Percentiles rank a stretch among this genome's conserved stretches.
These are phyloP conservation scores for Euphrasia confusa DNA, from an alignment of 257 asterid genomes.

Conservation along the genomic window DNA sequence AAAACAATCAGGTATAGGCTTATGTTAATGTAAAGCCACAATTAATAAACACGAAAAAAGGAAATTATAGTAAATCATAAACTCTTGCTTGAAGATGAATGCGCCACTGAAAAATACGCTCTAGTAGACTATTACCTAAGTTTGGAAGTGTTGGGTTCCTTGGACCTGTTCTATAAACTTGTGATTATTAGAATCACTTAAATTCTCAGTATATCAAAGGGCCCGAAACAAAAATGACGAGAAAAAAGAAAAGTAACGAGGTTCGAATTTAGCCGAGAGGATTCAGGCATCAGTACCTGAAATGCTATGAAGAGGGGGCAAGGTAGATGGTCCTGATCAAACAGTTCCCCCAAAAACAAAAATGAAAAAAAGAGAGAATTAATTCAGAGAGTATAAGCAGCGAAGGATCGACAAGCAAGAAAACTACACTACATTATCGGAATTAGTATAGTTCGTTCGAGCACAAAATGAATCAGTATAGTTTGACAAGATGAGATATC, in stretches of 20 bases:
- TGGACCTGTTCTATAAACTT: not conserved
- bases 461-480: too few species aligned
- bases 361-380: too few species aligned
- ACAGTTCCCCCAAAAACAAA: slow-evolving; percentile 28
- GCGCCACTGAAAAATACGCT: not conserved
- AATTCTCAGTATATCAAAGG: not conserved
- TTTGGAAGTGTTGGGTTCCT: not conserved
- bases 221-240: not conserved
- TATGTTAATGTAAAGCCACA: not conserved
- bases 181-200: not conserved
- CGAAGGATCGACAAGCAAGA: not conserved
- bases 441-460: not conserved
- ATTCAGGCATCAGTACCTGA: slow-evolving; percentile 35
- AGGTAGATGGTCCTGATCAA: slow-evolving; percentile 45
- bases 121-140: not conserved
- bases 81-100: not conserved
- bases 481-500: too few species aligned
- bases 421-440: not conserved
- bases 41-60: not conserved
- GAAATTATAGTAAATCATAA: not conserved
- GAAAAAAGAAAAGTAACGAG: not conserved
- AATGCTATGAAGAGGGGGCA: slow-evolving; percentile 66
- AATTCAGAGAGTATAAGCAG: not conserved
- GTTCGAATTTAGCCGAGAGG: not conserved
- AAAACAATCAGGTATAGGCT: too few species aligned